Percentiles rank a stretch among this genome's conserved stretches.
These are phyloP conservation scores for Phytopythium sindhum DNA, from an alignment of 352 stramenopile genomes.

Conservation along the genomic window DNA sequence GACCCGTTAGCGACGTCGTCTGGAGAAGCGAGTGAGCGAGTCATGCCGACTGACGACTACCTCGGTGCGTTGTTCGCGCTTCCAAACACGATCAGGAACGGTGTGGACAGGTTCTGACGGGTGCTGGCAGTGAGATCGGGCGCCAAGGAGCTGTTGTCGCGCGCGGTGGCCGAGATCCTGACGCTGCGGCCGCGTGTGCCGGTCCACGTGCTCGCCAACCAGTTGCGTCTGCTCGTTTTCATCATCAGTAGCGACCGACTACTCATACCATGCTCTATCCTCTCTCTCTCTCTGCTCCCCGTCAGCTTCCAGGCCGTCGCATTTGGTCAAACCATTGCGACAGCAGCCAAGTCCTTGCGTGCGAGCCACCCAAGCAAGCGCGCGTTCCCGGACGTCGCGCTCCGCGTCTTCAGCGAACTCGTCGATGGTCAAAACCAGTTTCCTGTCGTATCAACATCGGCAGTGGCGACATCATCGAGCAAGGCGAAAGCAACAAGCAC, in stretches of 20 bases:
- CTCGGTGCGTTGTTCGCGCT: not conserved
- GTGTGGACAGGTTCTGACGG: not conserved
- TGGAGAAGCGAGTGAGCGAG: not conserved
- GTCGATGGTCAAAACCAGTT: not conserved
- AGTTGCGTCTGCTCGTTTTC: conserved; percentile 3
- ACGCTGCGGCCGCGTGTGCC: conserved; percentile 2
- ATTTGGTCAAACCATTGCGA: not conserved
- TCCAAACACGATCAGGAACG: not conserved
- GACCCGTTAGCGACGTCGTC: conserved; percentile 1
- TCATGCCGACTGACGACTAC: conserved; percentile 7
- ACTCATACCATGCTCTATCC: too few relatives aligned
- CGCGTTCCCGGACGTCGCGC: not conserved
- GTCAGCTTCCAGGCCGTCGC: conserved; percentile 1
- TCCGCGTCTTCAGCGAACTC: conserved; percentile 6
- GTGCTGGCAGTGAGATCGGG: not conserved
- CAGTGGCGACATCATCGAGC: not conserved
- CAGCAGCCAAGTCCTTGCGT: not conserved
- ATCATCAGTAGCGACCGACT: not conserved
- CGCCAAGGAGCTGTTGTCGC: conserved; percentile 5
- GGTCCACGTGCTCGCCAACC: conserved; percentile 5
- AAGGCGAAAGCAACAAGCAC: not conserved
- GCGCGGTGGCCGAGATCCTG: conserved; percentile 3
- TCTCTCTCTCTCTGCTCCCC: not conserved
- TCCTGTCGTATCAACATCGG: not conserved
- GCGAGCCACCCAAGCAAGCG: not conserved